Evolutionary conservation across 257 asterid species (phyloP).

Genomic region (Ocimum tenuiflorum): DNA sequence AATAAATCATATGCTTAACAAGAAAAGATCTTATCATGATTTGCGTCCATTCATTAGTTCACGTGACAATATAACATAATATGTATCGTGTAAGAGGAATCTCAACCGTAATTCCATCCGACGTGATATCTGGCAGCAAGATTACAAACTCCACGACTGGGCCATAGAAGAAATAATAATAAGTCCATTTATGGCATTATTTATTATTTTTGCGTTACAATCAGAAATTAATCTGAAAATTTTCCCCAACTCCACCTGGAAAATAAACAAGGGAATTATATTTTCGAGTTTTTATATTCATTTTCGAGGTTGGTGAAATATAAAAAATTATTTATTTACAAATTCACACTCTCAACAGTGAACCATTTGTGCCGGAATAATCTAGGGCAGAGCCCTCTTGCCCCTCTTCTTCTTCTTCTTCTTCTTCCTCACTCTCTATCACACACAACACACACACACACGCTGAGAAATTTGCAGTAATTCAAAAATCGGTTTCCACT

Average conservation of each 20-base stretch:
- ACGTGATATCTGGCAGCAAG: no score
- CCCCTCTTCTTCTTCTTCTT: neutral
- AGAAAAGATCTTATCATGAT: no score
- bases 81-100: no score
- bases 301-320: neutral
- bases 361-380: constrained; percentile 20
- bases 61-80: no score
- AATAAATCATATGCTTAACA: no score
- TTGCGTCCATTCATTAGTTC: no score
- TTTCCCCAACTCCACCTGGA: neutral
- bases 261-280: neutral
- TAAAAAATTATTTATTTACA: neutral
- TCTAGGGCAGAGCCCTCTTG: constrained; percentile 33
- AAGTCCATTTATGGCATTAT: no score
- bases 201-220: no score
- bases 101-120: no score
- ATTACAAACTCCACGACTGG: no score
- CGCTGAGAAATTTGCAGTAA: neutral
- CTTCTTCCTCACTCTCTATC: neutral
- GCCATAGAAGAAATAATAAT: no score
- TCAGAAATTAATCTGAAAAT: neutral
- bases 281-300: neutral
- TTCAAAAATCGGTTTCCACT: neutral
- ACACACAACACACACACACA: neutral
- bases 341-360: neutral